A percentile compares a stretch with the other conserved stretches of the same genome.
These are phyloP conservation scores for Leccinum variicolor DNA, from an alignment of 768 basidiomycete species.

Conservation along the genomic window DNA sequence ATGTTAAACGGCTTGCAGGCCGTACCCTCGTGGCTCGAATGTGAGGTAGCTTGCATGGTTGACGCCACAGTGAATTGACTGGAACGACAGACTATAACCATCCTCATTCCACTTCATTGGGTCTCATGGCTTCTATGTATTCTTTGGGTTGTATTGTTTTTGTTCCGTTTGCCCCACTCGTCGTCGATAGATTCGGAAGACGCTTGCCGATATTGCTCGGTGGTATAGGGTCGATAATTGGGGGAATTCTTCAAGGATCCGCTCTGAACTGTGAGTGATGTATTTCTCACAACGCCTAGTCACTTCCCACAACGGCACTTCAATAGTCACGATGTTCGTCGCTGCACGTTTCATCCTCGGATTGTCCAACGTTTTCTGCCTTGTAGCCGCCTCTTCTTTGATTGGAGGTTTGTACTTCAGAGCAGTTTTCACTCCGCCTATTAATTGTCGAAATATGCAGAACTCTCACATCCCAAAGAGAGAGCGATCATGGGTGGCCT, in stretches of 20 bases:
- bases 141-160: background rate
- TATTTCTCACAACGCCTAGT: accelerated
- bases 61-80: background rate
- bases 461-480: background rate
- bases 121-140: background rate
- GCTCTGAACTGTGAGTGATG: background rate
- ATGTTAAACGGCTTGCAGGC: background rate
- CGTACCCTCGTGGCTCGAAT: background rate
- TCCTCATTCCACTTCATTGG: background rate
- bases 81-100: background rate
- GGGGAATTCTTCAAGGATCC: background rate
- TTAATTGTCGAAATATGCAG: background rate
- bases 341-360: background rate
- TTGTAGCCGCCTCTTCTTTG: background rate
- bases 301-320: too few species aligned
- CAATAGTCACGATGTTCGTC: background rate
- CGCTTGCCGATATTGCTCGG: background rate
- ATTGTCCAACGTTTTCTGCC: background rate
- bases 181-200: background rate
- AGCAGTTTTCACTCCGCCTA: background rate
- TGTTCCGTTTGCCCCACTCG: background rate
- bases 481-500: background rate
- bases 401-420: background rate
- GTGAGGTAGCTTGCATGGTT: background rate
- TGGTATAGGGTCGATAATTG: background rate